A percentile compares a stretch with the other conserved stretches of the same genome.
Conservation (phyloP, 1,139 yeast species). For the Magnusiomyces ingens region DNA sequence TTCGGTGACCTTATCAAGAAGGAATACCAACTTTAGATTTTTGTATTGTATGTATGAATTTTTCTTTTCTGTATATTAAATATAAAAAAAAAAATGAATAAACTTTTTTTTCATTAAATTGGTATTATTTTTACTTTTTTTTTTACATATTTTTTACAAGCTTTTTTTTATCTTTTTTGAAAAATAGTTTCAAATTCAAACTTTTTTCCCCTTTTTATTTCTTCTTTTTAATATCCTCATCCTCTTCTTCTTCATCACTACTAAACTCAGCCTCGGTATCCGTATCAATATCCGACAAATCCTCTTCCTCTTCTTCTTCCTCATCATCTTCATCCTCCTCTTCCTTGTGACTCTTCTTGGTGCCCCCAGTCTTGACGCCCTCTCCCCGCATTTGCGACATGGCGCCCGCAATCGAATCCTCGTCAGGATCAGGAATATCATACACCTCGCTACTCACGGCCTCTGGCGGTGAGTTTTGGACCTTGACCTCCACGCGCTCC, state of each 20-base stretch:
- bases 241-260: conserved; percentile 14
- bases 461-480: conserved; percentile 31
- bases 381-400: conserved; percentile 47
- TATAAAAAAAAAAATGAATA: background rate
- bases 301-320: conserved; percentile 19
- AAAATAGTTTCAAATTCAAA: background rate
- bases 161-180: background rate
- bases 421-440: conserved; percentile 51
- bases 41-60: background rate
- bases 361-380: conserved; percentile 40
- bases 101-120: background rate
- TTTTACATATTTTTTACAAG: too few species aligned
- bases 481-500: conserved; percentile 35
- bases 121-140: too few species aligned
- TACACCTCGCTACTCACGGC: conserved; percentile 25
- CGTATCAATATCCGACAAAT: conserved; percentile 13
- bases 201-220: background rate
- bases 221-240: conserved; percentile 8
- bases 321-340: conserved; percentile 25
- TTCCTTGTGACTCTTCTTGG: conserved; percentile 26
- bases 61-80: background rate
- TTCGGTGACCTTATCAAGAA: conserved; percentile 51
- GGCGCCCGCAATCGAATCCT: conserved; percentile 66
- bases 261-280: conserved; percentile 16
- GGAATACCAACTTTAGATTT: conserved; percentile 26